phyloP scores from a whole-genome alignment of 768 basidiomycete genomes.

The Pleurotus tuber-regium region DNA sequence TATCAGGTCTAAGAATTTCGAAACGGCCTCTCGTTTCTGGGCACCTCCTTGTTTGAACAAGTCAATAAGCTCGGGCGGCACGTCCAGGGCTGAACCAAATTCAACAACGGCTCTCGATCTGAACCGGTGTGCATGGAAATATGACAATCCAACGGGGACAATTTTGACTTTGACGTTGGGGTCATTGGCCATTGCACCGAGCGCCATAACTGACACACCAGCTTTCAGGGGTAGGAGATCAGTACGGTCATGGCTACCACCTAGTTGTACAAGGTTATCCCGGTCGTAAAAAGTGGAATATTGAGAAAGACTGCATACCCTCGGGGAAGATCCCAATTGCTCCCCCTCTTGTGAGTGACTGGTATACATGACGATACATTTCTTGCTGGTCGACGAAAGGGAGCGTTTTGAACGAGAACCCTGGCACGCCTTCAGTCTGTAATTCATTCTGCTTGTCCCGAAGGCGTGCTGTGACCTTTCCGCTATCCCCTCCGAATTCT shows the following conservation, averaged over 20 bases:
- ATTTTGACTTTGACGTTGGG: slow-evolving; percentile 86
- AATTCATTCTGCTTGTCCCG: slow-evolving; percentile 67
- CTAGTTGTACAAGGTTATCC: slow-evolving; percentile 35
- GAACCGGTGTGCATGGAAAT: slow-evolving; percentile 82
- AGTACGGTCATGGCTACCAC: slow-evolving; percentile 96
- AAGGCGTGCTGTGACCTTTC: slow-evolving; percentile 65
- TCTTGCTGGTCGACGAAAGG: slow-evolving; percentile 92
- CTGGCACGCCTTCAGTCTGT: slow-evolving; percentile 50
- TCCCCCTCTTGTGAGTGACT: slow-evolving; percentile 79
- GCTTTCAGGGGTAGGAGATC: slow-evolving; percentile 96
- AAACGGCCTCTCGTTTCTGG: slow-evolving; percentile 87
- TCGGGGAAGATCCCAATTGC: slow-evolving; percentile 98
- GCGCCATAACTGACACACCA: slow-evolving; percentile 95
- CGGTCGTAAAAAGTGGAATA: neutral
- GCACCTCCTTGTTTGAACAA: slow-evolving; percentile 90
- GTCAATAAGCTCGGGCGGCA: slow-evolving; percentile 85
- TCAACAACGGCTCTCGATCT: slow-evolving; percentile 97
- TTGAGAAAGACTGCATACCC: slow-evolving; percentile 49
- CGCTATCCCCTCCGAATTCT: slow-evolving; percentile 82
- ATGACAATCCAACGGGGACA: slow-evolving; percentile 78
- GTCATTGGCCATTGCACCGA: slow-evolving; percentile 95
- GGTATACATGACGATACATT: slow-evolving; percentile 93
- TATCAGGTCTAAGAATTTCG: slow-evolving; percentile 84
- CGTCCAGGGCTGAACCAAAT: slow-evolving; percentile 88
- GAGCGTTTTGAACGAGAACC: slow-evolving; percentile 77